phyloP scores from a whole-genome alignment of 441 rosid genomes.

The Populus hybrid region DNA sequence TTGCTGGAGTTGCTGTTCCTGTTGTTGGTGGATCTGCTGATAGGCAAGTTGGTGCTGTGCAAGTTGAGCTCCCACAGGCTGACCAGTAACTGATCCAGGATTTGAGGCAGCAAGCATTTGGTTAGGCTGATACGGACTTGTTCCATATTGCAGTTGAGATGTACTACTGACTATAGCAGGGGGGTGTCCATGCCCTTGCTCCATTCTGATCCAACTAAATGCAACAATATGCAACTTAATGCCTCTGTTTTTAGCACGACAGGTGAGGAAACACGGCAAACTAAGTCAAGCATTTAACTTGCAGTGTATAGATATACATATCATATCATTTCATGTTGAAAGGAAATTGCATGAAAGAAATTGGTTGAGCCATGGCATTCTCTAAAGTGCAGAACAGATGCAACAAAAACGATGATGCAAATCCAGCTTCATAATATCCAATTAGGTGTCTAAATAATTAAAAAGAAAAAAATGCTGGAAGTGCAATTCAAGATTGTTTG shows the following conservation, averaged over 20 bases:
- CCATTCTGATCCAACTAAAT: slow-evolving; percentile 46
- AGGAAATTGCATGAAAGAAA: not conserved
- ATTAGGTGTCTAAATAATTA: not conserved
- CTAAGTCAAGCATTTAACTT: slow-evolving; percentile 4
- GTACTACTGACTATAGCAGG: too few relatives aligned
- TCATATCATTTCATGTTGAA: not conserved
- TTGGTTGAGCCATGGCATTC: not conserved
- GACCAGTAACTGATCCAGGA: slow-evolving; percentile 38
- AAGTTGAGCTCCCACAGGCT: slow-evolving; percentile 51
- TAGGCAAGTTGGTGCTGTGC: slow-evolving; percentile 74
- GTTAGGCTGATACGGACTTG: slow-evolving; percentile 59
- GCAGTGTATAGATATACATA: not conserved
- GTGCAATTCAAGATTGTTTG: not conserved
- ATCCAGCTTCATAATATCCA: not conserved
- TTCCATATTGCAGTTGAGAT: not conserved
- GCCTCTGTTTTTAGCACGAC: slow-evolving; percentile 10
- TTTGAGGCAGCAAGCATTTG: slow-evolving; percentile 47
- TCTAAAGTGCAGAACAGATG: not conserved
- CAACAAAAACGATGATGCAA: not conserved
- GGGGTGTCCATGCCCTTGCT: slow-evolving; percentile 52
- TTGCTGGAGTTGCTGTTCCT: slow-evolving; percentile 76
- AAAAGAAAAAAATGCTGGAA: not conserved
- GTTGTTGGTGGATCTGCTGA: slow-evolving; percentile 78
- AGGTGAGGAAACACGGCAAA: slow-evolving; percentile 8
- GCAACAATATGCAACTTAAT: slow-evolving; percentile 10